These are phyloP conservation scores for Saprolegnia parasitica DNA, from an alignment of 352 stramenopile genomes.

Conservation along the genomic window DNA sequence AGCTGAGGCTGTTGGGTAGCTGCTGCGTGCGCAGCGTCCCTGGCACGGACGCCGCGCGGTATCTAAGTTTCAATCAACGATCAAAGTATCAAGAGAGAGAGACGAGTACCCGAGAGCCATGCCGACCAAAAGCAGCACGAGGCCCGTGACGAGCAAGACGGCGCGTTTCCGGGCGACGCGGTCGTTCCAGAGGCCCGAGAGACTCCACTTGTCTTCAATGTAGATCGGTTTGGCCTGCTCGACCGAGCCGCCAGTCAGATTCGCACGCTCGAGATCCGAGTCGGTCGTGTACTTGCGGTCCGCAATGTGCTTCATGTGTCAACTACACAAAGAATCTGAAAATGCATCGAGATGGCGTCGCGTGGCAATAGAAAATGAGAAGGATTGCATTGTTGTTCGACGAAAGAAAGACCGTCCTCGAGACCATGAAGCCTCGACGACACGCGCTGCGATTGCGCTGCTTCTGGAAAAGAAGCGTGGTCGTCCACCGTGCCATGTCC, in stretches of 20 bases:
- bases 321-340: background rate
- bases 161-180: slow-evolving; percentile 15
- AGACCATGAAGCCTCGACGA: no score
- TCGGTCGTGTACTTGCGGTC: background rate
- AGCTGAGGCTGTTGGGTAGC: background rate
- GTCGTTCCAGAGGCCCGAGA: background rate
- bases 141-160: background rate
- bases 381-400: background rate
- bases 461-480: no score
- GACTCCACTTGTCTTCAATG: slow-evolving; percentile 26
- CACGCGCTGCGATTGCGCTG: no score
- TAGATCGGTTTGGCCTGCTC: slow-evolving; percentile 13
- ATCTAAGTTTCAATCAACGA: no score
- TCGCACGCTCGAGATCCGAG: background rate
- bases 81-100: no score
- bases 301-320: slow-evolving; percentile 1
- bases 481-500: no score
- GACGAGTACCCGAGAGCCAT: background rate
- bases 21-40: background rate
- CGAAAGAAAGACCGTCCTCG: no score
- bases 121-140: background rate
- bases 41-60: background rate
- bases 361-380: background rate
- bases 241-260: background rate
- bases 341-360: background rate